Conservation (phyloP, 768 basidiomycete genomes). For the Cyclocybe cylindracea region DNA sequence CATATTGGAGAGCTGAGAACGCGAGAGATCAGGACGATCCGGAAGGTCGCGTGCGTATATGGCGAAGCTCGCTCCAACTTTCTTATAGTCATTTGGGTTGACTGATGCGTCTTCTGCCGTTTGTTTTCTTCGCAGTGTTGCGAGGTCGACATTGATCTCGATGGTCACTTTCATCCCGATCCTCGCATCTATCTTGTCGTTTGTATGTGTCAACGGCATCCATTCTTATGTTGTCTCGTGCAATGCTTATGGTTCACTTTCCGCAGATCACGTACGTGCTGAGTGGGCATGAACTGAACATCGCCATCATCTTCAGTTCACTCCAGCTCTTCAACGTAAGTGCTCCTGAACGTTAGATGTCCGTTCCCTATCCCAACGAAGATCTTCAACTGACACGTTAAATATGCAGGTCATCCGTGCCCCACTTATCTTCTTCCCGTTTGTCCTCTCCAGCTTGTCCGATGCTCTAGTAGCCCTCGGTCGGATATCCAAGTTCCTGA, state of each 20-base stretch:
- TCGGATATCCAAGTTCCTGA: conserved; percentile 51
- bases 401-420: conserved; percentile 49
- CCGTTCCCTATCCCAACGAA: neutral
- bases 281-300: conserved; percentile 52
- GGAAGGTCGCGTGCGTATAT: conserved; percentile 36
- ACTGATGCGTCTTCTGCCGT: neutral
- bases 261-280: conserved; percentile 62
- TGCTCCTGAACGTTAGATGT: neutral
- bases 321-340: conserved; percentile 61
- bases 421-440: conserved; percentile 57
- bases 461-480: conserved; percentile 54
- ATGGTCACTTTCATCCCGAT: conserved; percentile 53
- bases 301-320: conserved; percentile 57
- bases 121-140: conserved; percentile 25
- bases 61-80: neutral
- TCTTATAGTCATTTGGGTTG: neutral
- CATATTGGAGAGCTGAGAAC: conserved; percentile 41
- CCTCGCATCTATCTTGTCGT: conserved; percentile 49
- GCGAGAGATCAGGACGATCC: conserved; percentile 40
- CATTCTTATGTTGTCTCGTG: neutral
- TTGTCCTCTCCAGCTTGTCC: conserved; percentile 49
- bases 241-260: neutral
- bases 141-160: conserved; percentile 40
- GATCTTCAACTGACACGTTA: neutral
- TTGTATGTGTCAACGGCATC: conserved; percentile 36